These are phyloP conservation scores for Cenococcum geophilum DNA, from an alignment of 495 filamentous ascomycete genomes.

Conservation along the genomic window DNA sequence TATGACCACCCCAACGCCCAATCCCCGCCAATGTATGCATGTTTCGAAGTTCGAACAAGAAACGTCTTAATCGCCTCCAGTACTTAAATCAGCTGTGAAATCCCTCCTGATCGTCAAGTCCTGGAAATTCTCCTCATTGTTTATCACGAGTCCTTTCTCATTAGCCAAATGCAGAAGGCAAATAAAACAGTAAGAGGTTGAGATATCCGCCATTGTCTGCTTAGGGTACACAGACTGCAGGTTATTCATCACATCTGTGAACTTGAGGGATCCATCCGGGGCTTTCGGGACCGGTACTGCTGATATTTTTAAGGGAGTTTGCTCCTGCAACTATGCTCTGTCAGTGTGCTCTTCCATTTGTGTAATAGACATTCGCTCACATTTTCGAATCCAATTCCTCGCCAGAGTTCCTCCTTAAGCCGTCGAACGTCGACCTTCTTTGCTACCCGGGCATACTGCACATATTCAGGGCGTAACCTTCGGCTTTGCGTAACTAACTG, in stretches of 20 bases:
- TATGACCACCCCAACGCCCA: background rate
- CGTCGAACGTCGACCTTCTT: slow-evolving; percentile 98
- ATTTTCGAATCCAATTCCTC: slow-evolving; percentile 65
- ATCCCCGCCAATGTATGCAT: background rate
- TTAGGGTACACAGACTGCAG: slow-evolving; percentile 80
- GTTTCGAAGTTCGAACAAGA: background rate
- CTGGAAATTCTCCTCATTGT: slow-evolving; percentile 44
- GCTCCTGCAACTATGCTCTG: slow-evolving; percentile 4
- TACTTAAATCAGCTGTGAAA: slow-evolving; percentile 29
- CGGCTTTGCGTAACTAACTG: slow-evolving; percentile 87
- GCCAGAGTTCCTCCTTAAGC: slow-evolving; percentile 96
- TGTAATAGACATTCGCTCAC: slow-evolving; percentile 3
- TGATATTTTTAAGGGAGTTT: slow-evolving; percentile 17
- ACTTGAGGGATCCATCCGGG: slow-evolving; percentile 57
- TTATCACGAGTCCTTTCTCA: slow-evolving; percentile 78
- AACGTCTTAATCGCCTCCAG: slow-evolving; percentile 1
- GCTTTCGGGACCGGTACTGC: slow-evolving; percentile 23
- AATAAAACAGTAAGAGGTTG: slow-evolving; percentile 95
- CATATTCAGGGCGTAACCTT: slow-evolving; percentile 82
- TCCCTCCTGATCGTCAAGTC: slow-evolving; percentile 42
- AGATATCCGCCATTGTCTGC: slow-evolving; percentile 84
- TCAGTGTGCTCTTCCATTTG: background rate
- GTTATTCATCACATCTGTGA: slow-evolving; percentile 84
- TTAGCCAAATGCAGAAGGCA: slow-evolving; percentile 93
- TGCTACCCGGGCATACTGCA: slow-evolving; percentile 90